Conservation (phyloP, 1,284 basidiomycete genomes). For the Cystobasidium slooffiae region DNA sequence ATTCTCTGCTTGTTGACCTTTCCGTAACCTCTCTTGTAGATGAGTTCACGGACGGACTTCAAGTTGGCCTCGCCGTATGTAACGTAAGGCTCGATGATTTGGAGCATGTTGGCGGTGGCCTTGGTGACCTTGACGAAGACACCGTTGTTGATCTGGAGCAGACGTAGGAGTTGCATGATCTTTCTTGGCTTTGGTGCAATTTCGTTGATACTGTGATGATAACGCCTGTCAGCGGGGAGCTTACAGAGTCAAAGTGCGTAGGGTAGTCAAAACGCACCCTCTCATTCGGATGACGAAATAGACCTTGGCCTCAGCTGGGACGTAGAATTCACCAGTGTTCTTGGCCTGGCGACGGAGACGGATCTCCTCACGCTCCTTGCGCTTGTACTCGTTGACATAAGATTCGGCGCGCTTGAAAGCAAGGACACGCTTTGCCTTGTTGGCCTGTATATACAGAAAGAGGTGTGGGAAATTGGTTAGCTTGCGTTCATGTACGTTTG, state of each 20-base stretch:
- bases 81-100: conserved; percentile 94
- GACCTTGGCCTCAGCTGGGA: conserved; percentile 93
- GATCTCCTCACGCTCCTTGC: conserved; percentile 94
- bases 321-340: conserved; percentile 93
- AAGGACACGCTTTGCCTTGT: conserved; percentile 89
- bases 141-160: conserved; percentile 99
- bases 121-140: conserved; percentile 97
- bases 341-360: conserved; percentile 92
- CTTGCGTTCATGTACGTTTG: neutral
- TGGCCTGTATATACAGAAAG: conserved; percentile 64
- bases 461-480: conserved; percentile 39
- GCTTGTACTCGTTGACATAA: conserved; percentile 95
- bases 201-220: conserved; percentile 85
- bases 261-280: conserved; percentile 66
- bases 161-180: conserved; percentile 96
- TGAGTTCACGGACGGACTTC: conserved; percentile 81
- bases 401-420: conserved; percentile 99
- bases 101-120: conserved; percentile 97
- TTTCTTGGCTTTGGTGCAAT: conserved; percentile 99
- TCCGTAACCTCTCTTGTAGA: conserved; percentile 99
- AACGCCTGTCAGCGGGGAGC: neutral
- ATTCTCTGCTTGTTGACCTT: conserved; percentile 98
- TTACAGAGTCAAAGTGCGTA: neutral
- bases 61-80: conserved; percentile 70
- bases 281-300: conserved; percentile 97